A percentile compares a stretch with the other conserved stretches of the same genome.
phyloP scores from a whole-genome alignment of 441 rosid species.

The Arabidopsis hybrid region DNA sequence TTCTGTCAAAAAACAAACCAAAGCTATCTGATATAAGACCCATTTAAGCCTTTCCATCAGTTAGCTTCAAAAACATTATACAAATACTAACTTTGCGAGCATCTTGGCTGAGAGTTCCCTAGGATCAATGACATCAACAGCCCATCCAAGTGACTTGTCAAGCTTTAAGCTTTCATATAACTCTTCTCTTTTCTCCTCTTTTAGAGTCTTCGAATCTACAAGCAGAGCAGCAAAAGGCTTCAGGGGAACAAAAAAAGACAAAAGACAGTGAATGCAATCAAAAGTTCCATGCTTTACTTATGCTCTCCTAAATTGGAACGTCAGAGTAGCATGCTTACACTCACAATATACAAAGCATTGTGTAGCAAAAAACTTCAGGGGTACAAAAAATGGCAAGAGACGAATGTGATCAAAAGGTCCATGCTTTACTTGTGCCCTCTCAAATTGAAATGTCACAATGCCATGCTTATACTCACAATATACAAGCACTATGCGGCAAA shows the following conservation, averaged over 20 bases:
- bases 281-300: slow-evolving; percentile 24
- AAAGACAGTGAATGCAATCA: neutral
- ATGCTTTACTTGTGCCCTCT: too few species aligned
- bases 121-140: slow-evolving; percentile 92
- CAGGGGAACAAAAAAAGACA: neutral
- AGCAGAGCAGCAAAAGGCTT: neutral
- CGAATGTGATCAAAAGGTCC: too few species aligned
- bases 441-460: too few species aligned
- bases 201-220: slow-evolving; percentile 88
- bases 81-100: slow-evolving; percentile 69
- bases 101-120: slow-evolving; percentile 91
- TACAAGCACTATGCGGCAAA: too few species aligned
- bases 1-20: slow-evolving; percentile 50
- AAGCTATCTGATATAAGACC: slow-evolving; percentile 18
- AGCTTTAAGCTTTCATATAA: slow-evolving; percentile 76
- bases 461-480: too few species aligned
- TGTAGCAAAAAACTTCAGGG: too few species aligned
- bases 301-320: slow-evolving; percentile 10
- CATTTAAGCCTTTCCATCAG: neutral
- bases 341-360: too few species aligned
- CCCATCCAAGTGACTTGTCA: slow-evolving; percentile 88
- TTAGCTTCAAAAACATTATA: neutral
- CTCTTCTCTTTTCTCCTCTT: slow-evolving; percentile 91
- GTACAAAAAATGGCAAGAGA: too few species aligned
- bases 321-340: too few species aligned